These are phyloP conservation scores for Venturia nashicola DNA, from an alignment of 2,329 filamentous ascomycete species.

Conservation along the genomic window DNA sequence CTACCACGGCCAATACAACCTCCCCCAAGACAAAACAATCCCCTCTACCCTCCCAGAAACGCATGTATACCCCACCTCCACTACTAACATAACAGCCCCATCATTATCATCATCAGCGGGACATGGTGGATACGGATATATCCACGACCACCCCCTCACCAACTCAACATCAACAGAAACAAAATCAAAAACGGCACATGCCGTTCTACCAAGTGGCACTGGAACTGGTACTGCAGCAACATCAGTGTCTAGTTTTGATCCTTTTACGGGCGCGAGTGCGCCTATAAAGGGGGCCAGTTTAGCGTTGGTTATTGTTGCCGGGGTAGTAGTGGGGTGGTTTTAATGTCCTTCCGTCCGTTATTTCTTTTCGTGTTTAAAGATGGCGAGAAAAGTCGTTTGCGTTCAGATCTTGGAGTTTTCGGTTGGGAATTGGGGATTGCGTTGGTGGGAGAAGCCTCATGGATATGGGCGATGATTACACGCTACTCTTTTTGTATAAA, in stretches of 20 bases:
- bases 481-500: background rate
- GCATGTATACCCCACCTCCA: background rate
- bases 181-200: background rate
- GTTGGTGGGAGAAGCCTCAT: background rate
- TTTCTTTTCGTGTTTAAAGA: no score
- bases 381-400: no score
- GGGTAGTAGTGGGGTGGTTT: background rate
- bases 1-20: background rate
- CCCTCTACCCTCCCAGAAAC: background rate
- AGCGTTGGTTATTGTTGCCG: background rate
- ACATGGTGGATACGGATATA: background rate
- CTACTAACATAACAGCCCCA: background rate
- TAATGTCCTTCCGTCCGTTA: background rate
- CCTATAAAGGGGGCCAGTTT: background rate
- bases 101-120: background rate
- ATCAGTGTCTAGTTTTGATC: background rate
- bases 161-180: background rate
- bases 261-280: background rate
- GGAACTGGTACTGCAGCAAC: background rate
- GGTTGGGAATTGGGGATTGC: background rate
- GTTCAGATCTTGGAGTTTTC: no score
- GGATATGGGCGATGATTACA: background rate
- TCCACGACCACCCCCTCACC: background rate
- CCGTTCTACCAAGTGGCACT: background rate
- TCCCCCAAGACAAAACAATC: background rate